Base-by-base conservation (phyloP, 352 stramenopile genomes). In the Pythium pyrilobum region DNA sequence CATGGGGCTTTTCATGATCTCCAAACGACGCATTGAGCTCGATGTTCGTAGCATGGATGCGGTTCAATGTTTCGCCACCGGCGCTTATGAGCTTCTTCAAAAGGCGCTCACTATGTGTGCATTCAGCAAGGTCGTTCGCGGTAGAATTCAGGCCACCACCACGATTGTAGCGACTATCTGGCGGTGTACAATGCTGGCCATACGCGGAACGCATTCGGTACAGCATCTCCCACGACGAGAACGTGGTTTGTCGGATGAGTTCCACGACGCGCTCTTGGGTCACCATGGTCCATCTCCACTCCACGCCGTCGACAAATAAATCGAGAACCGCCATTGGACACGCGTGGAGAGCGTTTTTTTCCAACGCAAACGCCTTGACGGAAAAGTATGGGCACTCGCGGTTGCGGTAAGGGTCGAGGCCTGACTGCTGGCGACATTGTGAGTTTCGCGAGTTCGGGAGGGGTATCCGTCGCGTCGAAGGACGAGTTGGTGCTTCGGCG, bases 151-250 rank as follows among this genome's bases (percentile, higher is more conserved):
- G 32, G 23, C 82, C 82, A 29, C 62, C 64, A 15, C 41, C 28
- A 2, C 75, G 80, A 44, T 89, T 89, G 57, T 85, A 91, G 18
- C 71, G 62, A 45, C 80, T 90, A 33, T 69, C 56, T 8, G 34
- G 18, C 4, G 65, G 28, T 3, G 81, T 86, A 28, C 78, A 87
- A 40, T 76, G 41, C 21, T 56, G 36, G 12, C 69, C 80, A 46
- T 90, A 91, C 10, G 71, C 43, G 39, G 70, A 72, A 31, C 80
- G 78, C 48, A 79, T 67, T 3, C 61, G 59, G 63, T 87, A 93
- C 9, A 93, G 73, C 82, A 93, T 89, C 40, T 91, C 73, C 77
- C 82, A 93, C 3, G 63, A 57, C 2, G 82, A 75, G 49, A 74
- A 85, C 0, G 81, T 90, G 24, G 91, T 81, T 47, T 65, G 56